phyloP scores from a whole-genome alignment of 257 asterid genomes.

The Plantago major region DNA sequence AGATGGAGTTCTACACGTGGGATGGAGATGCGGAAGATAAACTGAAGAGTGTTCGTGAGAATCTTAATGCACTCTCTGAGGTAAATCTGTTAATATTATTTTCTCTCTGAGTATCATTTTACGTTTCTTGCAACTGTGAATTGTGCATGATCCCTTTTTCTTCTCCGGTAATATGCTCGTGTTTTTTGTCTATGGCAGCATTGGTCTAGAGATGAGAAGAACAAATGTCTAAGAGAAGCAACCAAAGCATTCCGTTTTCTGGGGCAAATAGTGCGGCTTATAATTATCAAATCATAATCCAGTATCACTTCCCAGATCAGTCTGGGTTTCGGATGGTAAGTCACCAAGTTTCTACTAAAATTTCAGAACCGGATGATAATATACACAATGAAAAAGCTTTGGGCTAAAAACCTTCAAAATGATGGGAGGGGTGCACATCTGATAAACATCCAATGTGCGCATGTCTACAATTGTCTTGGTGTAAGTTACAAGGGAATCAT shows the following conservation, averaged over 20 bases:
- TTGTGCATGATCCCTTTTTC: no score
- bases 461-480: no score
- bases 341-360: no score
- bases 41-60: conserved; percentile 66
- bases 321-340: no score
- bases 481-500: no score
- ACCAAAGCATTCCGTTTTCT: conserved; percentile 78
- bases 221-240: conserved; percentile 72
- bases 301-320: no score
- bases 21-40: conserved; percentile 65
- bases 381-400: no score
- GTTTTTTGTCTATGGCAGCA: conserved; percentile 48
- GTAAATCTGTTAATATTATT: conserved; percentile 27
- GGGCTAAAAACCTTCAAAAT: no score
- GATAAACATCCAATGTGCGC: no score
- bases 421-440: no score
- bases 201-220: conserved; percentile 84
- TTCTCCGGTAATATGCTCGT: background rate
- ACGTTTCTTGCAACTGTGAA: background rate
- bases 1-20: conserved; percentile 70
- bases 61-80: conserved; percentile 81
- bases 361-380: no score
- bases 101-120: background rate
- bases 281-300: conserved; percentile 38
- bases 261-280: conserved; percentile 82